Evolutionary conservation across 306 rosid genomes (phyloP).

Genomic region (Fragaria iinumae): DNA sequence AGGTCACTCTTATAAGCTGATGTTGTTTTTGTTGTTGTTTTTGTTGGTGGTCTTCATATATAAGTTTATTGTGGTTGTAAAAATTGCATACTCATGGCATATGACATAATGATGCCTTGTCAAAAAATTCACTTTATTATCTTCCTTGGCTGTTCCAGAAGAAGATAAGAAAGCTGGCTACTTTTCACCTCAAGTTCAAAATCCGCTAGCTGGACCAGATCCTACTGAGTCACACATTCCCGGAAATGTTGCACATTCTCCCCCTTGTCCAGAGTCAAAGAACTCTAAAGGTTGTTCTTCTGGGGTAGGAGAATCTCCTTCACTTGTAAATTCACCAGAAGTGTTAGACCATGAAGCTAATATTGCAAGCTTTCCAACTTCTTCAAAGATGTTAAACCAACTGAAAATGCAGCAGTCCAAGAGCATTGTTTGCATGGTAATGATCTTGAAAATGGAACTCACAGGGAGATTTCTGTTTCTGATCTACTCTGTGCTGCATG

Average conservation of each 20-base stretch:
- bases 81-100: neutral
- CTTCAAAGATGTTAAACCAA: conserved; percentile 7
- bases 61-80: neutral
- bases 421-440: neutral
- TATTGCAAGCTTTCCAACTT: neutral
- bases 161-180: conserved; percentile 51
- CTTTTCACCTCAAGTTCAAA: conserved; percentile 66
- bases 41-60: neutral
- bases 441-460: conserved; percentile 21
- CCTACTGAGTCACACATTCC: conserved; percentile 30
- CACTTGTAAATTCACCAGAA: conserved; percentile 18
- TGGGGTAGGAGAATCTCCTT: neutral
- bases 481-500: conserved; percentile 69
- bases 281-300: conserved; percentile 7
- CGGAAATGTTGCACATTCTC: conserved; percentile 16
- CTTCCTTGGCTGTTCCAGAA: conserved; percentile 42
- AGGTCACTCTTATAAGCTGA: neutral
- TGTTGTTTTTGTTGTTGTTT: conserved; percentile 1
- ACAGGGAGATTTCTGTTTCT: conserved; percentile 41
- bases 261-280: neutral
- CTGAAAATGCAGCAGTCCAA: conserved; percentile 6
- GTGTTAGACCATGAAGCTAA: conserved; percentile 19
- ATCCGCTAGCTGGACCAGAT: conserved; percentile 35
- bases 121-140: neutral
- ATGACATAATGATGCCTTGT: neutral